Evolutionary conservation across 345 rosid genomes (phyloP).

Genomic region (Orychophragmus violaceus): DNA sequence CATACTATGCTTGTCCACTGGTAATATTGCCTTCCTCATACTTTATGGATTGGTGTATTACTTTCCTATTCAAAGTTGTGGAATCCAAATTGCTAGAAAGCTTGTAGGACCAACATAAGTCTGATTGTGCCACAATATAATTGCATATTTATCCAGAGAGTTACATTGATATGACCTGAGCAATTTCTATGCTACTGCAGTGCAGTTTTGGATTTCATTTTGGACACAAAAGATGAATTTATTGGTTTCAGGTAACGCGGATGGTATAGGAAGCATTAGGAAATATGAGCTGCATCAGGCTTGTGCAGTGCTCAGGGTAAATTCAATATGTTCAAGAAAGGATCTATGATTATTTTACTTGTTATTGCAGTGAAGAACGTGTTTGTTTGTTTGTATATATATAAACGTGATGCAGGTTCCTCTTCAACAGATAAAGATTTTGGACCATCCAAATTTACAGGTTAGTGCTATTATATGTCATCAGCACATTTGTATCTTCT

Average conservation of each 20-base stretch:
- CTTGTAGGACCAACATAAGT: not conserved
- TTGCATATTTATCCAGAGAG: not conserved
- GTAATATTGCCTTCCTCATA: constrained; percentile 41
- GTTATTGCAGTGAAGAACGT: not conserved
- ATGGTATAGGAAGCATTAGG: constrained; percentile 69
- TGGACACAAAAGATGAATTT: not conserved
- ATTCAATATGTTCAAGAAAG: not conserved
- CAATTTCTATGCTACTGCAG: not conserved
- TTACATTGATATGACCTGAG: not conserved
- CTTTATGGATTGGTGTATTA: not conserved
- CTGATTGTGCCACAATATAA: not conserved
- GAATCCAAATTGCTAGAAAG: not conserved
- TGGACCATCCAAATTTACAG: constrained; percentile 70
- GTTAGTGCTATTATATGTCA: constrained; percentile 22
- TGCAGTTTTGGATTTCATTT: not conserved
- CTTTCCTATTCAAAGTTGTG: not conserved
- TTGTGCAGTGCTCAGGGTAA: constrained; percentile 66
- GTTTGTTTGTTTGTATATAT: not conserved
- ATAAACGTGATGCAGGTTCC: constrained; percentile 42
- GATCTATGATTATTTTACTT: not conserved
- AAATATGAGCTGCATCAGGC: constrained; percentile 59
- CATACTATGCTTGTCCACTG: constrained; percentile 65
- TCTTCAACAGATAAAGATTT: constrained; percentile 49
- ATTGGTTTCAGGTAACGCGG: constrained; percentile 52
- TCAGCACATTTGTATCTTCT: not conserved